Evolutionary conservation across 1,284 basidiomycete species (phyloP), one percentile per base, ranked within the genome.

Genomic region (Pseudozyma sp.): DNA sequence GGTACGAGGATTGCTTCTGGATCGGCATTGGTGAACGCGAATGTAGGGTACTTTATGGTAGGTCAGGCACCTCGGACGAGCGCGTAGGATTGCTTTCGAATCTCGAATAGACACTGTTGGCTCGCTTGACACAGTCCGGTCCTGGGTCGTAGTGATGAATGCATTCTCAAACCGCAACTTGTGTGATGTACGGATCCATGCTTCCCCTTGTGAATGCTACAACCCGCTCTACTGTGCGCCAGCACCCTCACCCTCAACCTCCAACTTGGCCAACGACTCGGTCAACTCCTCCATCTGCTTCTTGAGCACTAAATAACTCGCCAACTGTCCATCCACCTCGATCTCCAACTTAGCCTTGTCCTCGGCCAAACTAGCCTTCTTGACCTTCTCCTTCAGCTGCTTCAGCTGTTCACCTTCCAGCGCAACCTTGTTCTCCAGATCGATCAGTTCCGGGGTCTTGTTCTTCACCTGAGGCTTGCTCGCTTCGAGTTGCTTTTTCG

Each of bases 391-490:
- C 66, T 82, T 82, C 49, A 74, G 55, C 60, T 73, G 46, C 39
- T 79, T 71, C 30, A 84, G 66, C 46, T 42, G 43, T 14, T 79
- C 76, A 16, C 69, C 80, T 68, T 84, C 75, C 14, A 17, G 47
- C 40, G 77, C 74, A 1, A 81, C 78, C 48, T 75, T 34, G 10
- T 30, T 51, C 45, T 82, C 78, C 17, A 82, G 52, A 50, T 64
- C 69, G 46, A 68, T 44, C 40, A 78, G 53, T 57, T 81, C 80
- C 16, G 73, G 69, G 39, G 82, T 84, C 62, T 79, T 75, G 63
- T 73, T 73, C 68, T 77, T 77, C 17, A 77, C 69, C 54, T 70
- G 61, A 5, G 69, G 66, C 44, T 72, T 61, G 19, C 52, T 56
- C 3, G 68, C 73, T 35, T 79, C 72, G 4, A 68, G 65, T 1